Conservation (phyloP, 164 flowering plant species). For the Tetrastigma voinierianum region DNA sequence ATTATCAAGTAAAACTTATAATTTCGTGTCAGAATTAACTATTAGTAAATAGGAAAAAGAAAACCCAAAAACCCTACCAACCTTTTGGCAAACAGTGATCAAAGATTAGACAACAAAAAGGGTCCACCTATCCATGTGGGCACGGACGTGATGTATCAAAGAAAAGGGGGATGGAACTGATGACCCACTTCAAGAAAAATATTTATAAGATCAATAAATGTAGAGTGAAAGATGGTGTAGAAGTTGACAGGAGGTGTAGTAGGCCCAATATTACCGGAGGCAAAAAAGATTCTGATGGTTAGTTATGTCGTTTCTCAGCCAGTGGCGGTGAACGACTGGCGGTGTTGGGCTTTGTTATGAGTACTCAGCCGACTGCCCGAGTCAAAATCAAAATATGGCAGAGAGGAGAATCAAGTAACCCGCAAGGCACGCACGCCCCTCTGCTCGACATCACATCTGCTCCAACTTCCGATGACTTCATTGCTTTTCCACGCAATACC, state of each 20-base stretch:
- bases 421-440: slow-evolving; percentile 31
- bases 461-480: slow-evolving; percentile 5
- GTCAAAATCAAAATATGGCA: background rate
- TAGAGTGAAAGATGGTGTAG: too few species aligned
- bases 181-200: too few species aligned
- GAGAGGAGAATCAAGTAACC: slow-evolving; percentile 16
- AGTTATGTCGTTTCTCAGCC: slow-evolving; percentile 26
- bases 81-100: too few species aligned
- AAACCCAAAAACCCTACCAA: too few species aligned
- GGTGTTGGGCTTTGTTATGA: background rate
- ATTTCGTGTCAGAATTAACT: too few species aligned
- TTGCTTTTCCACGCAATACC: too few species aligned
- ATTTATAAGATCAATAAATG: too few species aligned
- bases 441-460: background rate
- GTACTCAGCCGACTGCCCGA: background rate
- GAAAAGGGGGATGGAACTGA: too few species aligned
- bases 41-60: too few species aligned
- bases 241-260: background rate
- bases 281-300: slow-evolving; percentile 5
- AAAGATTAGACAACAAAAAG: too few species aligned
- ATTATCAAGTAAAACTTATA: too few species aligned
- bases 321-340: slow-evolving; percentile 8
- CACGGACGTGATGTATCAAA: slow-evolving; percentile 16
- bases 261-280: background rate
- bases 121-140: background rate